Evolutionary conservation across 768 basidiomycete species (phyloP).

Genomic region (Pisolithus tinctorius): DNA sequence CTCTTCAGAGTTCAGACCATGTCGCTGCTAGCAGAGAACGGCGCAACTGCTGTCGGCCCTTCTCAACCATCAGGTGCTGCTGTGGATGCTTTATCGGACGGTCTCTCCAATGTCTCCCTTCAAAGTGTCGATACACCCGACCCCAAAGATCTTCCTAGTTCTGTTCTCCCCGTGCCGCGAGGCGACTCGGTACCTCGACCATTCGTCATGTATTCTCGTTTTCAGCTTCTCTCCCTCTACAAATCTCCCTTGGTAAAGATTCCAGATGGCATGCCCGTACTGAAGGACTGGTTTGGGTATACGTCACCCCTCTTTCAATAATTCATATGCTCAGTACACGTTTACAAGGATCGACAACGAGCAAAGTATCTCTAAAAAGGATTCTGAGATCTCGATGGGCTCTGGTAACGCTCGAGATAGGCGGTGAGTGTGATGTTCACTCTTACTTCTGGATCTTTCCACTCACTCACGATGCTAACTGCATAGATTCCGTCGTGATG

Average conservation of each 20-base stretch:
- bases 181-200: constrained; percentile 28
- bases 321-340: constrained; percentile 15
- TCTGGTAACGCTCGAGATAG: constrained; percentile 55
- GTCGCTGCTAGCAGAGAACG: constrained; percentile 24
- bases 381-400: constrained; percentile 48
- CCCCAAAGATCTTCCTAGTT: constrained; percentile 12
- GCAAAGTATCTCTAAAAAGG: constrained; percentile 43
- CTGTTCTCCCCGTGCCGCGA: constrained; percentile 11
- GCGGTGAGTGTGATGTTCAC: constrained; percentile 38
- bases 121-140: constrained; percentile 10
- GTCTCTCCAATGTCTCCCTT: constrained; percentile 28
- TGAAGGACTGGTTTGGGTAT: constrained; percentile 89
- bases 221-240: constrained; percentile 59
- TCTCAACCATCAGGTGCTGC: constrained; percentile 8
- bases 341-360: constrained; percentile 41
- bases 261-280: constrained; percentile 70
- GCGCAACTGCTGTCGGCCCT: neutral
- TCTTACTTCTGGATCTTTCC: neutral
- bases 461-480: constrained; percentile 7
- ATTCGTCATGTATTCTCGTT: constrained; percentile 62
- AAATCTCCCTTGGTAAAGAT: constrained; percentile 69
- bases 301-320: constrained; percentile 20
- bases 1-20: constrained; percentile 23
- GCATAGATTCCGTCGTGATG: constrained; percentile 66
- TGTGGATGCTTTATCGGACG: constrained; percentile 25